Conservation (phyloP, 2,329 filamentous ascomycete genomes). For the Coniochaeta sp. region DNA sequence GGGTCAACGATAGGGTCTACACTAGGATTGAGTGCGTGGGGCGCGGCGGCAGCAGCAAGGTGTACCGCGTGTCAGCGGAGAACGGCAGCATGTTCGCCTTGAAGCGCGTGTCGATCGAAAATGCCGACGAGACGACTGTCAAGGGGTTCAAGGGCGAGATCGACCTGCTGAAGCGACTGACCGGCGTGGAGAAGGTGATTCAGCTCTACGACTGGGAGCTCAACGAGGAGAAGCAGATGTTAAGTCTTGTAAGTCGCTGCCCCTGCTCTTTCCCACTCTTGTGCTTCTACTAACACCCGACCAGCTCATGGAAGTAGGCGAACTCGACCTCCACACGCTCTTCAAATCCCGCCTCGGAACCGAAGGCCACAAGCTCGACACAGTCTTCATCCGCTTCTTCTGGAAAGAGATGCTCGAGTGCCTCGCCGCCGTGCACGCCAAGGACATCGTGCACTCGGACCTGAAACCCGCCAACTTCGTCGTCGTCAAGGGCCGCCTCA, state of each 20-base stretch:
- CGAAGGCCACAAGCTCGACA: constrained; percentile 71
- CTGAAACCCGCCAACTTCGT: constrained; percentile 97
- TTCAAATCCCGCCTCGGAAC: constrained; percentile 66
- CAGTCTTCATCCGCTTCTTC: constrained; percentile 90
- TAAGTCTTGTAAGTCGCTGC: constrained; percentile 69
- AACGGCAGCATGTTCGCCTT: constrained; percentile 93
- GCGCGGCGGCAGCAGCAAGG: constrained; percentile 85
- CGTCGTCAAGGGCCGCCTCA: constrained; percentile 79
- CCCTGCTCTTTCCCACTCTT: neutral
- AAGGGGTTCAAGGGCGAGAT: constrained; percentile 93
- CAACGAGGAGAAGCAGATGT: constrained; percentile 82
- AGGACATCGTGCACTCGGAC: constrained; percentile 94
- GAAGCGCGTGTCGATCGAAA: constrained; percentile 86
- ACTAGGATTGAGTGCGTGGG: constrained; percentile 86
- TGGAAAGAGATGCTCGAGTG: constrained; percentile 99
- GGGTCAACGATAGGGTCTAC: constrained; percentile 86
- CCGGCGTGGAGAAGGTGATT: constrained; percentile 83
- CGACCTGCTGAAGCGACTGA: constrained; percentile 75
- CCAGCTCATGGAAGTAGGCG: constrained; percentile 93
- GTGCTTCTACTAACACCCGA: neutral
- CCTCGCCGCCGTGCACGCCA: constrained; percentile 77
- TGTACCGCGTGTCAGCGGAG: constrained; percentile 94
- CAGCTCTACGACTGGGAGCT: constrained; percentile 87
- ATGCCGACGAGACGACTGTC: constrained; percentile 77
- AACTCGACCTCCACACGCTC: constrained; percentile 85